Conservation (phyloP, 441 rosid species). For the Pelargonium australe region DNA sequence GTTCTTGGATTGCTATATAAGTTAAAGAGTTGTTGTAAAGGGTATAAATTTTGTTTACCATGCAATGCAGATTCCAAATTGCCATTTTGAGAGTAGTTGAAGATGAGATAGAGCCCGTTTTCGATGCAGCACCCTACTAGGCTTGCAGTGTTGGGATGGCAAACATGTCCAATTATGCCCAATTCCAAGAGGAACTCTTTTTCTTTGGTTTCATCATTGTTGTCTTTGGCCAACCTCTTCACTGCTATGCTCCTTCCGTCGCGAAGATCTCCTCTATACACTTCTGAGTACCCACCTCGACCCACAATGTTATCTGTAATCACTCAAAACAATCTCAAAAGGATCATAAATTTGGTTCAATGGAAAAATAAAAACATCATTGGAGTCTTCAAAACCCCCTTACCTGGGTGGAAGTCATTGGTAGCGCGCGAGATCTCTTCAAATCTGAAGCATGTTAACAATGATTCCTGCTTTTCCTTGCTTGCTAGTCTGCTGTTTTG, state of each 20-base stretch:
- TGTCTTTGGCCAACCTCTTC: slow-evolving; percentile 73
- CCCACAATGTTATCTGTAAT: slow-evolving; percentile 62
- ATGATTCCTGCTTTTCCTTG: slow-evolving; percentile 41
- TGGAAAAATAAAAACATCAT: neutral
- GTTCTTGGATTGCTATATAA: no score
- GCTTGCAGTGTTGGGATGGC: slow-evolving; percentile 76
- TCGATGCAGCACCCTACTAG: slow-evolving; percentile 82
- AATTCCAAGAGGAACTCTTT: slow-evolving; percentile 79
- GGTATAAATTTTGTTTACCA: slow-evolving; percentile 31
- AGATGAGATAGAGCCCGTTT: slow-evolving; percentile 72
- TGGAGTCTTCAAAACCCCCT: neutral
- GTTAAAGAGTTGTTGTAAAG: neutral
- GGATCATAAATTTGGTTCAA: no score
- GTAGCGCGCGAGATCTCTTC: slow-evolving; percentile 71
- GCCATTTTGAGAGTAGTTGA: slow-evolving; percentile 76
- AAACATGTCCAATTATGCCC: slow-evolving; percentile 72
- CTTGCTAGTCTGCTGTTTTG: slow-evolving; percentile 31
- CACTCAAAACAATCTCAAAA: slow-evolving; percentile 10
- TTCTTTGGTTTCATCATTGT: slow-evolving; percentile 65
- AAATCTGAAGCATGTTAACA: slow-evolving; percentile 59
- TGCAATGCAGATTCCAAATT: slow-evolving; percentile 68
- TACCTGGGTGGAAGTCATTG: slow-evolving; percentile 61
- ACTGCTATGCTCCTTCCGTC: slow-evolving; percentile 71
- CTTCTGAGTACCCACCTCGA: slow-evolving; percentile 84
- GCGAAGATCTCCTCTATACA: slow-evolving; percentile 69